Conservation (phyloP, 2,329 filamentous ascomycete species). For the Phyllosticta citriasiana region DNA sequence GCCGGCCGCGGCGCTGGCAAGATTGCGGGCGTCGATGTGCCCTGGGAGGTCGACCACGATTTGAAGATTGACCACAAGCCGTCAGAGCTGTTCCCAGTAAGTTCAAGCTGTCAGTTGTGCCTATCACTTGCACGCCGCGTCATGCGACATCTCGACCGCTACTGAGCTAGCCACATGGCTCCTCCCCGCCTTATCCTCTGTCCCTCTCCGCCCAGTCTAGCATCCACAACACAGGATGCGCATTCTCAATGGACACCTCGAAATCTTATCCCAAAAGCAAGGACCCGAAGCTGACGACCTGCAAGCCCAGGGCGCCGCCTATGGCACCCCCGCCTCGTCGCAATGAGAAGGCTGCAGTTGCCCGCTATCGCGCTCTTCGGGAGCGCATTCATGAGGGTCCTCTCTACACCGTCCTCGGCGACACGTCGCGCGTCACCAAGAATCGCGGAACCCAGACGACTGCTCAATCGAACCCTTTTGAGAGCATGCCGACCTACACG, state of each 20-base stretch:
- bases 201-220: background rate
- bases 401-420: constrained; percentile 46
- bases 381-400: constrained; percentile 49
- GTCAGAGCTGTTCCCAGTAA: constrained; percentile 32
- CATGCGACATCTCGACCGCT: background rate
- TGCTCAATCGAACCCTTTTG: constrained; percentile 46
- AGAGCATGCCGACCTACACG: constrained; percentile 51
- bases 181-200: background rate
- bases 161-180: background rate
- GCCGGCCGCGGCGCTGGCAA: constrained; percentile 25
- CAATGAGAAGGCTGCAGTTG: constrained; percentile 38
- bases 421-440: constrained; percentile 35
- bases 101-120: constrained; percentile 8
- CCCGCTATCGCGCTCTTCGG: constrained; percentile 42
- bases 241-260: background rate
- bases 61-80: constrained; percentile 27
- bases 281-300: background rate
- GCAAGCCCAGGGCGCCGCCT: constrained; percentile 7
- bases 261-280: background rate
- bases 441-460: constrained; percentile 26
- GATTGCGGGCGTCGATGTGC: constrained; percentile 34
- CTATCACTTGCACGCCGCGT: background rate
- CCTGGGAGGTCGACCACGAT: constrained; percentile 32
- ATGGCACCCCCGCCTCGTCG: constrained; percentile 26
- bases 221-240: background rate